Percentiles rank a stretch among this genome's conserved stretches.
phyloP scores from a whole-genome alignment of 805 yeast species.

The Pichia insulana region DNA sequence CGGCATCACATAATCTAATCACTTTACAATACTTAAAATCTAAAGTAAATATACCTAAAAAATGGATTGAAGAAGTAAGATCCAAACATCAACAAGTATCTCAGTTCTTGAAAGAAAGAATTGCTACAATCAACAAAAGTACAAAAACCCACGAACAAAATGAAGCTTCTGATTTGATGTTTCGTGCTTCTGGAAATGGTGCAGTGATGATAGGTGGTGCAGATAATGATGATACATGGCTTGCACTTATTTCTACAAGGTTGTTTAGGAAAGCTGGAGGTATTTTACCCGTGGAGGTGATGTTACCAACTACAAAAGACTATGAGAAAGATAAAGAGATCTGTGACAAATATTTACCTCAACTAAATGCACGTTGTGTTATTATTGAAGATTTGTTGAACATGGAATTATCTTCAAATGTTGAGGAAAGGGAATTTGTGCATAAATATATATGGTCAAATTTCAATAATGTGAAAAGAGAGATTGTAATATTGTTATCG shows the following conservation, averaged over 20 bases:
- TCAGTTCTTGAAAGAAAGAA: neutral
- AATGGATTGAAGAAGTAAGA: slow-evolving; percentile 6
- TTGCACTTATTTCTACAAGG: slow-evolving; percentile 47
- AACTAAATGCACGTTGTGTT: slow-evolving; percentile 51
- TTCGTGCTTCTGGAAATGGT: slow-evolving; percentile 37
- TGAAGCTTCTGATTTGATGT: neutral
- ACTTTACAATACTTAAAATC: slow-evolving; percentile 2
- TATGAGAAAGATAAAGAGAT: slow-evolving; percentile 37
- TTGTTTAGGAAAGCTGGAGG: slow-evolving; percentile 40
- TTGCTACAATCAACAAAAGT: neutral
- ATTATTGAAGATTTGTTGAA: slow-evolving; percentile 45
- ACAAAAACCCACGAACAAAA: too few species aligned
- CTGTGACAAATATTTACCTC: slow-evolving; percentile 36
- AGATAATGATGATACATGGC: slow-evolving; percentile 46
- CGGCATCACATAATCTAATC: neutral
- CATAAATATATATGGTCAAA: slow-evolving; percentile 31
- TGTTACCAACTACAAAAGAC: slow-evolving; percentile 33
- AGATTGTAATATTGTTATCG: slow-evolving; percentile 34
- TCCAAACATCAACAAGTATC: slow-evolving; percentile 4
- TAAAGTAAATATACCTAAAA: slow-evolving; percentile 1
- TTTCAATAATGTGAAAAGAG: slow-evolving; percentile 32
- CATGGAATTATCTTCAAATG: slow-evolving; percentile 9
- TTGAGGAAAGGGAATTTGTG: slow-evolving; percentile 22
- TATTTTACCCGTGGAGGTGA: slow-evolving; percentile 36
- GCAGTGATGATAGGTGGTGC: slow-evolving; percentile 60